Base-by-base conservation (phyloP, 2,329 filamentous ascomycete genomes). In the Aureobasidium sp. region DNA sequence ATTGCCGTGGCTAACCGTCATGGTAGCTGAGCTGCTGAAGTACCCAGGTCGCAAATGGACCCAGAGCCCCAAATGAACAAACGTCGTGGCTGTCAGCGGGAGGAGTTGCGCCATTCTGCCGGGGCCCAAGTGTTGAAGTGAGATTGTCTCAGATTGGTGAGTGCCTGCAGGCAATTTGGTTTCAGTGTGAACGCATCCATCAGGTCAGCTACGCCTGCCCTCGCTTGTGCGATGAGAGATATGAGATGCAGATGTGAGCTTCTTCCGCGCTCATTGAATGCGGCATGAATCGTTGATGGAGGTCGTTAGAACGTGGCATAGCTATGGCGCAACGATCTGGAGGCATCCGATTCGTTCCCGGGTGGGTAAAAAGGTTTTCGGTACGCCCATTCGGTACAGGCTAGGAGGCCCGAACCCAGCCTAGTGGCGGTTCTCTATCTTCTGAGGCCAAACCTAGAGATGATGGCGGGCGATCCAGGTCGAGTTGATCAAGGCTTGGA, bases 341-440 rank as follows among this genome's bases (percentile, higher is more conserved):
- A 25, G 27, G 22, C n/a, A 38, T 52, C 48, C 48, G 48, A 52
- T 52, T 52, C 48, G 48, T 52, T 52, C 48, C 48, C 48, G n/a
- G 45, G 29, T n/a, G 38, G 35, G 5, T 35, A 52, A 52, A 51
- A 52, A 52, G 48, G 48, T 52, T 52, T 50, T 40, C 35, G 47
- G 47, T 50, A 50, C 47, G 35, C 35, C 32, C 47, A 39, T 50
- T 50, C 47, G 47, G 47, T 49, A 50, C 35, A 50, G 47, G 25
- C 47, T 50, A 50, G 40, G 35, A 52, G 48, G 48, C 48, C 48
- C 48, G 48, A 41, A 39, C 48, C 48, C 48, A 52, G 48, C 48
- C 48, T 52, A 52, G 48, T 52, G 48, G 48, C 48, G 37, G 48
- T 52, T 52, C 48, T 37, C 48, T 52, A 52, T 52, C 48, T 39